Evolutionary conservation across 257 asterid species (phyloP), one percentile per base, ranked within the genome.

Genomic region (Solanum pennellii): DNA sequence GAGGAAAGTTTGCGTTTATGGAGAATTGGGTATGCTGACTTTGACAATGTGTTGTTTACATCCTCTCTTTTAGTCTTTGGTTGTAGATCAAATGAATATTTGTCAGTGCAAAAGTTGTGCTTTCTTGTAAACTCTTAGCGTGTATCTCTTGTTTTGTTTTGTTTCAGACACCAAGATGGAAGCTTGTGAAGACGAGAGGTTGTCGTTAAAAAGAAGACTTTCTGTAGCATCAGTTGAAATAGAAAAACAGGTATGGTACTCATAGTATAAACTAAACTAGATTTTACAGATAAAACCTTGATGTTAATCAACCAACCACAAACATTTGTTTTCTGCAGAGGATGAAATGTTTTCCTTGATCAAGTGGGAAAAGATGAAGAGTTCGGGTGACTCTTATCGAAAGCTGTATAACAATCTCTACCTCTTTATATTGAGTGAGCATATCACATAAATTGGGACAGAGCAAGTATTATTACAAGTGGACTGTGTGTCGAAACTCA

Each of bases 321-420:
- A 45, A 86, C 23, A 29, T 45, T 79, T 82, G 31, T 52, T 62
- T 90, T 87, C 89, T 91, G 93, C 96, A 95, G 98, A 94, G 99
- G 93, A 93, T 94, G 98, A 94, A 91, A 92, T 97, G 98, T 88
- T 94, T 97, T 86, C 97, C 96, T 9, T 95, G 89, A 87, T 74
- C 88, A 83, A 62, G 83, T 80, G 87, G 85, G 71, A 77, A 52
- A 69, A 16, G 33, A 62, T 56, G 71, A 20, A 89, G 87, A 87
- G 65, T 85, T 45, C 25, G 16, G 23, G 37, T 3, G 76, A 68
- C 52, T 85, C 87, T 27, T 33, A 27, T 45, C 49, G 35, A 85
- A 65, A 66, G 87, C 41, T 16, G 2, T 68, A 27, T 66, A 66
- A 66, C 27, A 4, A 5, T 29, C 33, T 85, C 87, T 69, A 2